phyloP scores from a whole-genome alignment of 805 yeast genomes.

The Zygosaccharomyces kombuchaensis region DNA sequence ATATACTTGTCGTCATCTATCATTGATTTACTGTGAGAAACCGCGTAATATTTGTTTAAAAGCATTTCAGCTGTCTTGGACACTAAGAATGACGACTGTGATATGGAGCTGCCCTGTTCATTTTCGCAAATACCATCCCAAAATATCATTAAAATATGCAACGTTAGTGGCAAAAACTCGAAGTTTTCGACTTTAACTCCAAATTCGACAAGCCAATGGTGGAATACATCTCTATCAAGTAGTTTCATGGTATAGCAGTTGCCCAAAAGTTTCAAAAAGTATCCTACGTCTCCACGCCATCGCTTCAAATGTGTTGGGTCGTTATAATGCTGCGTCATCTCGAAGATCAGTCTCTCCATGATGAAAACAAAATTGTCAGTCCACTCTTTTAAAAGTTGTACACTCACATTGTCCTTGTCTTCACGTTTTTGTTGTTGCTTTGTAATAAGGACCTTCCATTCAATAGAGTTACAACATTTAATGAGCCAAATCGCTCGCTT shows the following conservation, averaged over 20 bases:
- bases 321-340: slow-evolving; percentile 30
- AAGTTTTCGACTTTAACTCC: slow-evolving; percentile 39
- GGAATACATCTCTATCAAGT: slow-evolving; percentile 56
- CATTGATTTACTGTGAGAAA: slow-evolving; percentile 35
- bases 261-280: slow-evolving; percentile 54
- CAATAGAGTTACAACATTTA: slow-evolving; percentile 80
- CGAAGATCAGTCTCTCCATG: slow-evolving; percentile 34
- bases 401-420: slow-evolving; percentile 12
- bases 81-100: slow-evolving; percentile 40
- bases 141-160: slow-evolving; percentile 57
- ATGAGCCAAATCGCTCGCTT: slow-evolving; percentile 89
- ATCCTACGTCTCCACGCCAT: slow-evolving; percentile 51
- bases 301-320: slow-evolving; percentile 26
- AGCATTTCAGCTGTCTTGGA: slow-evolving; percentile 63
- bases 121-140: slow-evolving; percentile 61
- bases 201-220: slow-evolving; percentile 58
- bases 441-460: slow-evolving; percentile 35
- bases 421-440: slow-evolving; percentile 16
- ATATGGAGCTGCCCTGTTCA: not conserved
- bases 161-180: slow-evolving; percentile 43
- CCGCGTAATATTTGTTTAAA: slow-evolving; percentile 43
- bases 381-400: slow-evolving; percentile 82
- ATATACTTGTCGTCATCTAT: slow-evolving; percentile 36
- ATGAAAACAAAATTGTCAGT: slow-evolving; percentile 72
- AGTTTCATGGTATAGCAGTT: slow-evolving; percentile 66